Conservation (phyloP, 2,329 filamentous ascomycete species). For the Curvularia sp. region DNA sequence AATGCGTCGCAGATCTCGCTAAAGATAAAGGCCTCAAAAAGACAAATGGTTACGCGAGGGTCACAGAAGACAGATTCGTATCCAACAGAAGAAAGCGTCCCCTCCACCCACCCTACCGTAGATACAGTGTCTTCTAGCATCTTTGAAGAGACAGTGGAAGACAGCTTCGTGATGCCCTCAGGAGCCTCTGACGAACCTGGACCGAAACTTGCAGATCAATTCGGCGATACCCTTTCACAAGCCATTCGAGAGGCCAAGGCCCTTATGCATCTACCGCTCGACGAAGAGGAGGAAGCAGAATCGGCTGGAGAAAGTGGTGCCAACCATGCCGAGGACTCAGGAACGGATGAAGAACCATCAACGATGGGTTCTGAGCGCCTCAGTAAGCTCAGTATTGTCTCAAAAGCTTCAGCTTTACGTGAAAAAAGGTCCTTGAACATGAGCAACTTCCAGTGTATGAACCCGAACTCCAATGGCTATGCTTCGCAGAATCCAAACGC, state of each 20-base stretch:
- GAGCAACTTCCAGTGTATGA: conserved; percentile 65
- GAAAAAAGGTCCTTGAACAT: conserved; percentile 38
- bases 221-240: conserved; percentile 65
- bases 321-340: conserved; percentile 29
- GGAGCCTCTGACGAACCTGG: conserved; percentile 7
- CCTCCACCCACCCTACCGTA: conserved; percentile 13
- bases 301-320: conserved; percentile 36
- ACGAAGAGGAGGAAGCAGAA: conserved; percentile 48
- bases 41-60: conserved; percentile 49
- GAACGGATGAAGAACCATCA: conserved; percentile 31
- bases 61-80: conserved; percentile 49
- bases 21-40: conserved; percentile 58
- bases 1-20: conserved; percentile 50
- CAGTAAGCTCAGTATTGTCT: conserved; percentile 14
- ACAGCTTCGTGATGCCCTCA: conserved; percentile 37
- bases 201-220: conserved; percentile 6
- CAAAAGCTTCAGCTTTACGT: conserved; percentile 12
- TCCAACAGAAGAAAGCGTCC: conserved; percentile 42
- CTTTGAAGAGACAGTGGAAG: conserved; percentile 34
- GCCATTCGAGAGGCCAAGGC: conserved; percentile 69
- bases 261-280: conserved; percentile 62
- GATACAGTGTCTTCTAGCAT: conserved; percentile 8
- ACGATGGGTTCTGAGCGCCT: conserved; percentile 24
- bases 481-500: conserved; percentile 70
- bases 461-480: conserved; percentile 57